Evolutionary conservation across 345 rosid species (phyloP), one percentile per base, ranked within the genome.

Genomic region (Brassica incana): DNA sequence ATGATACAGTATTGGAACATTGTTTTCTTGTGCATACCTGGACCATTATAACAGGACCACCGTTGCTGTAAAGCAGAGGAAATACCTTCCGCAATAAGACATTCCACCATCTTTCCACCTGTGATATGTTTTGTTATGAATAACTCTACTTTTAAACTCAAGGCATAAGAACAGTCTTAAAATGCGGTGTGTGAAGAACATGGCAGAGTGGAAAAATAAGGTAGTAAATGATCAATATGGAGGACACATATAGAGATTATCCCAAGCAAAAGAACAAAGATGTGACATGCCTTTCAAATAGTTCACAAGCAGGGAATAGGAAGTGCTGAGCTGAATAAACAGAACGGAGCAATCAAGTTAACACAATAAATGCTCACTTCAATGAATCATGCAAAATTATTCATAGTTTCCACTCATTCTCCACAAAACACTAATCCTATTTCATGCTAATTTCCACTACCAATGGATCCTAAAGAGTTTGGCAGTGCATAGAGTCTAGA

Each of bases 61-160:
- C 97, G 71, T 88, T 91, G 63, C 80, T 75, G 85, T 90, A 92
- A 78, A 92, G 94, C 76, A 91, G 82, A 80, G 92, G 89, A 73
- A 80, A 81, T 48, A 92, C 77, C 85, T 87, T 95, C 0, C 91
- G 92, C 27, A 95, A 90, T 48, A 95, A 80, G 76, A 84, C 75
- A 75, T 72, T 87, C 99, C 99, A 95, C 99, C 99, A 95, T 82
- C 64, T 76, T 30, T 90, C 89, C 65, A 92, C 97, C 99, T 95
- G 85, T 83, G 69, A 76, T 9, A 67, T 60, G n/a, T 38, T 45
- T 74, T 30, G 25, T 20, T 9, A 80, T 70, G 76, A 71, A 64
- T 18, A 69, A 20, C 62, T 65, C 76, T 23, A 52, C 32, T 60
- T 61, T 11, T 8, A 27, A 25, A 25, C 1, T 25, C 14, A 25